Base-by-base conservation (phyloP, 208 protist genomes). In the Wallacemonas rigidus region DNA sequence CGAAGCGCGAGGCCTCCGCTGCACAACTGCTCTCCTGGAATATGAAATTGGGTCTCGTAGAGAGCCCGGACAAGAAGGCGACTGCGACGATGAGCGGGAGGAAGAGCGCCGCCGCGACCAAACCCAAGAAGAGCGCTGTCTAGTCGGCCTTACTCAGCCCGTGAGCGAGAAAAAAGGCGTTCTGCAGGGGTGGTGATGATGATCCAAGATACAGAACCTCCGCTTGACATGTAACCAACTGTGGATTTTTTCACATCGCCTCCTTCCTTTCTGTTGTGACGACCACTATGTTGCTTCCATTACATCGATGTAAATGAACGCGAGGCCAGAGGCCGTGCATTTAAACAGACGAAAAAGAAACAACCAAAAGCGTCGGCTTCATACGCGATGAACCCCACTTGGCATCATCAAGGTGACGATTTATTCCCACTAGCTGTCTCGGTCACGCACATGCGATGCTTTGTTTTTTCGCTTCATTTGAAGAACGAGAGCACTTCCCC, bases 11-110 rank as follows among this genome's bases (percentile, higher is more conserved):
- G 38, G 63, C 76, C 41, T 67, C 67, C 56, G 63, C 68, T 0
- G 73, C 73, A 56, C 81, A 89, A 74, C 65, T 89, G 3, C 6
- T 56, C 43, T 53, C 54, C 50, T 69, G 86, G 50, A 74, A 86
- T 40, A 51, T 50, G 12, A 89, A 89, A 67, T 63, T 86, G 1
- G 80, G 80, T 2, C 68, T 88, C 55, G 81, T 36, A 15, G 45
- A 69, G 51, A 65, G 26, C 47, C 60, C 60, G 3, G 2, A 50
- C 60, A 65, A 65, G 60, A 65, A 65, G 60, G 38, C 3, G 60
- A 51, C 26, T 5, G 44, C 51, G 51, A 12, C 45, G 48, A 38
- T 12, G 48, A 69, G 12, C 45, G 45, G 45, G 6, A 12, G 45
- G 60, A 65, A 65, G 60, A 2, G 41, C 36, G 60, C 41, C 12